Base-by-base conservation (phyloP, 2,329 filamentous ascomycete genomes). In the Arthroderma sp. region DNA sequence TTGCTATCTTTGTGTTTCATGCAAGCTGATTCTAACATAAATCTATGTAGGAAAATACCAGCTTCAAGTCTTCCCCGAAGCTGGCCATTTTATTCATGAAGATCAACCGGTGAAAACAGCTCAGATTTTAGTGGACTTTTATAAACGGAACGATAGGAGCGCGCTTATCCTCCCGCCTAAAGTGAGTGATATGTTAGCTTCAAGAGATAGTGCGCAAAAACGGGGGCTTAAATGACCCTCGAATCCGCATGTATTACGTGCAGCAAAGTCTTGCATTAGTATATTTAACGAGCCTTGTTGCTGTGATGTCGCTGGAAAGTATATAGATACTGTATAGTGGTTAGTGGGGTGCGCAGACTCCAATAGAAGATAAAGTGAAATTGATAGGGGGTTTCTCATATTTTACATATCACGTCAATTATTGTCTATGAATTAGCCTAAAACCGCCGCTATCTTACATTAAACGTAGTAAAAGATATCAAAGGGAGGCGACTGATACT, bases 61-160 rank as follows among this genome's bases (percentile, higher is more conserved):
- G 58, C 76, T 98, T 49, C 88, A 95, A 64, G 91, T 98, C 5
- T 87, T 97, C 65, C 91, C 93, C 0, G 88, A 95, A 68, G 90
- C 93, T 1, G 93, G 93, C 0, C 93, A 98, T 70, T 98, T 98
- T 67, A 83, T 98, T 57, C 93, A 98, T 63, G 93, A 98, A 71
- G 93, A 98, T 70, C 80, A 91, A 54, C 91, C 93, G 0, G 87
- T 90, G 66, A 94, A 91, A 76, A 94, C 87, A 44, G 93, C 93
- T 0, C 78, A 86, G 64, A 80, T 89, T 7, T 75, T 97, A 55
- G 87, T 87, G 1, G 93, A 98, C 68, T 97, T 98, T 68, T 91
- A 93, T 67, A 86, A 85, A 63, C 79, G 93, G 56, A 98, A 98
- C 68, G 91, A 97, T 73, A 80, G 91, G 60, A 89, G 83, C 65